Percentiles rank a stretch among this genome's conserved stretches.
Conservation (phyloP, 768 basidiomycete genomes). For the Pleurotus platypus region DNA sequence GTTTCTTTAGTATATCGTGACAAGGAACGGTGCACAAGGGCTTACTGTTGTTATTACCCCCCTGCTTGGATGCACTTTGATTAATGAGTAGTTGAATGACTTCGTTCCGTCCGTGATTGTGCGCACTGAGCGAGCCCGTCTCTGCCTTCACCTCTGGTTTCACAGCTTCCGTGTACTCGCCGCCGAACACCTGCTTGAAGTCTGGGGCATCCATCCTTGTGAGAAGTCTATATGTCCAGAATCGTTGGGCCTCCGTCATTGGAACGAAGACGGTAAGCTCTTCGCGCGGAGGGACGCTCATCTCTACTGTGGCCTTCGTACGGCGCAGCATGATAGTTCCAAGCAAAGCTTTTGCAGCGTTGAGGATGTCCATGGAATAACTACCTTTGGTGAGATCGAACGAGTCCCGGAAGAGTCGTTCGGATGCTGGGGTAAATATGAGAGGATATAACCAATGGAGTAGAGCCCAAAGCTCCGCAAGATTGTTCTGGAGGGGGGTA, state of each 20-base stretch:
- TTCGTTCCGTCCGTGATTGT: conserved; percentile 32
- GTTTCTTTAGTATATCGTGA: not conserved
- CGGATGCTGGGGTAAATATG: conserved; percentile 46
- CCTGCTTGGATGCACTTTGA: conserved; percentile 28
- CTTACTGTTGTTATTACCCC: conserved; percentile 17
- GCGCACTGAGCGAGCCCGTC: conserved; percentile 15
- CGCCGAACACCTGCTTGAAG: conserved; percentile 43
- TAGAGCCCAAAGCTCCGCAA: conserved; percentile 54
- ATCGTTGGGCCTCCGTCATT: conserved; percentile 55
- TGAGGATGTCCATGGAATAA: conserved; percentile 47
- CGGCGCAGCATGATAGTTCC: conserved; percentile 55
- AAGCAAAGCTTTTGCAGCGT: conserved; percentile 45
- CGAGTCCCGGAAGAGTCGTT: conserved; percentile 44
- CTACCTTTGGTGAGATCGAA: conserved; percentile 52
- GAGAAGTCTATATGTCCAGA: conserved; percentile 57
- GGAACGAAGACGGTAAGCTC: conserved; percentile 57
- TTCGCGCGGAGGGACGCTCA: conserved; percentile 51
- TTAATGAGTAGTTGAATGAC: conserved; percentile 33
- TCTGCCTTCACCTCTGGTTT: conserved; percentile 11
- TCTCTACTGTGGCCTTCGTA: conserved; percentile 47
- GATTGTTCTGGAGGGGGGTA: conserved; percentile 69
- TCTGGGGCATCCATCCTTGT: conserved; percentile 48
- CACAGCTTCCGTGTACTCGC: conserved; percentile 15
- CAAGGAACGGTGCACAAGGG: not conserved
- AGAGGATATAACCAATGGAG: conserved; percentile 54